Evolutionary conservation across 306 rosid species (phyloP).

Genomic region (Quercus bicolor): DNA sequence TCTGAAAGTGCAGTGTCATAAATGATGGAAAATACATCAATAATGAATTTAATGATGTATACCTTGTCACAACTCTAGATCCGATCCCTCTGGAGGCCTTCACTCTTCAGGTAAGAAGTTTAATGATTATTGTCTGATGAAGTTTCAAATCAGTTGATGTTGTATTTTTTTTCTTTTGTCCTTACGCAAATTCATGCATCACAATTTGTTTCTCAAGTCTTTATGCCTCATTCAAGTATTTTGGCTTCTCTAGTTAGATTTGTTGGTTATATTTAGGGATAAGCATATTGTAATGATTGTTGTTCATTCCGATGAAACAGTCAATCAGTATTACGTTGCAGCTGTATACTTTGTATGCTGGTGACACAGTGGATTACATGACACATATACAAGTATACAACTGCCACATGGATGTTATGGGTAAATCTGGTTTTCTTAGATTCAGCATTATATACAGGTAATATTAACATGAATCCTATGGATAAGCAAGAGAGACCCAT

Average conservation of each 20-base stretch:
- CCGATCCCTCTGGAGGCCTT: slow-evolving; percentile 91
- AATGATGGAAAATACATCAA: slow-evolving; percentile 75
- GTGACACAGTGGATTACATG: background rate
- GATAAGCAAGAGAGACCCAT: background rate
- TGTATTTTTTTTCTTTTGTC: background rate
- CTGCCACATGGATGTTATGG: background rate
- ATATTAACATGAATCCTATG: background rate
- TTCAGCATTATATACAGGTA: background rate
- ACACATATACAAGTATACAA: background rate
- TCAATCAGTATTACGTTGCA: background rate
- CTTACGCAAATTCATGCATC: background rate
- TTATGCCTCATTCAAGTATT: background rate
- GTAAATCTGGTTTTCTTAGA: background rate
- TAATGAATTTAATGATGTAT: slow-evolving; percentile 84
- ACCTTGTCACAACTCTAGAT: slow-evolving; percentile 77
- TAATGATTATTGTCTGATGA: slow-evolving; percentile 11
- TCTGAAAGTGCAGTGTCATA: slow-evolving; percentile 54
- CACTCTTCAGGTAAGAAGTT: slow-evolving; percentile 77
- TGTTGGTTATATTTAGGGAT: slow-evolving; percentile 1
- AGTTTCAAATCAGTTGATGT: background rate
- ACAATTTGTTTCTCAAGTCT: background rate
- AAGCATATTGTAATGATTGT: background rate
- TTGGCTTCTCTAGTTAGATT: background rate
- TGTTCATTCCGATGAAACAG: background rate
- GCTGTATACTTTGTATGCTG: background rate